Conservation (phyloP, 202 grass and related monocot species). For the Panicum virgatum region DNA sequence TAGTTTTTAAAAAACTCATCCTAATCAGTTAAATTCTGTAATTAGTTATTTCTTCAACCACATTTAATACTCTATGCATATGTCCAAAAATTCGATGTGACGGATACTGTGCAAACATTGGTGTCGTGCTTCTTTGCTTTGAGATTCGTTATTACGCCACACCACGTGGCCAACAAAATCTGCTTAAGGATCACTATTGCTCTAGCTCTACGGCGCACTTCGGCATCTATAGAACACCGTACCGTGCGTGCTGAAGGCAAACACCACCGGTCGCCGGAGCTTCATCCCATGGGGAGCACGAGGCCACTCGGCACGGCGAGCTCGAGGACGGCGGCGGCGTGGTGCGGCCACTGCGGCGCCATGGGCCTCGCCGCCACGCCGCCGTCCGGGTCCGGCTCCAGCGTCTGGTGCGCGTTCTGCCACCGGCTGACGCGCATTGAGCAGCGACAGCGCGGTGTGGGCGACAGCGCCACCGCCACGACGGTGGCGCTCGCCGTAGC, state of each 20-base stretch:
- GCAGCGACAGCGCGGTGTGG: background rate
- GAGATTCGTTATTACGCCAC: background rate
- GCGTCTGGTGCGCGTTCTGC: conserved; percentile 48
- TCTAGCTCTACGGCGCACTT: background rate
- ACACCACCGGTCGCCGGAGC: too few species aligned
- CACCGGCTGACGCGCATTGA: conserved; percentile 15
- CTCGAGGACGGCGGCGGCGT: background rate
- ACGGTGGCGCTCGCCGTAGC: background rate
- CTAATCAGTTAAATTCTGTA: too few species aligned
- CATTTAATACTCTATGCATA: too few species aligned
- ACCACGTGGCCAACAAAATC: background rate
- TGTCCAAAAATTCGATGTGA: too few species aligned
- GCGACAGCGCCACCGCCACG: background rate
- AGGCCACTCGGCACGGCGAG: conserved; percentile 6
- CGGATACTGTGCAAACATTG: too few species aligned
- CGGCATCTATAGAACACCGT: background rate
- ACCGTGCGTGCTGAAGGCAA: background rate
- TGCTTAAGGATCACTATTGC: background rate
- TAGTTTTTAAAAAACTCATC: too few species aligned
- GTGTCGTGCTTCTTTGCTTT: background rate
- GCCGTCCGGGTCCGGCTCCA: conserved; percentile 19
- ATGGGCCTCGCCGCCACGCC: conserved; percentile 29
- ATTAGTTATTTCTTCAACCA: too few species aligned
- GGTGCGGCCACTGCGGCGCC: conserved; percentile 47
- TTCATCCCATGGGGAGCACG: conserved; percentile 39